Conservation (phyloP, 2,329 filamentous ascomycete species). For the Chrysosporium queenslandicum region DNA sequence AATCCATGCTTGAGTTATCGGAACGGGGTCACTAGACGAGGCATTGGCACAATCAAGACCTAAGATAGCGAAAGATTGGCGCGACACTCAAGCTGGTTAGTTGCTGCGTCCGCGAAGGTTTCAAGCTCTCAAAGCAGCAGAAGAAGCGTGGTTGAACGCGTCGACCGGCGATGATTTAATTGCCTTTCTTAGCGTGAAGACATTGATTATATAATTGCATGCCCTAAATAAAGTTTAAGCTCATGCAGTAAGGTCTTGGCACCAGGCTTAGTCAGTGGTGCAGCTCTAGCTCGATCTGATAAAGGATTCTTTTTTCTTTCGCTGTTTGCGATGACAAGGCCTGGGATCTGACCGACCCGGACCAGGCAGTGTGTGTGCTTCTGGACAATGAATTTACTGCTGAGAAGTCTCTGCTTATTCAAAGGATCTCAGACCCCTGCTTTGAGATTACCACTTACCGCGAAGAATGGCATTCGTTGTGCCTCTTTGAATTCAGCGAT, state of each 20-base stretch:
- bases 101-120: background rate
- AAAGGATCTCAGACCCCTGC: background rate
- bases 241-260: background rate
- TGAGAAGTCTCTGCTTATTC: background rate
- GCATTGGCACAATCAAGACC: background rate
- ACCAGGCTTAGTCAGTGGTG: background rate
- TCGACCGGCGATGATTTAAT: background rate
- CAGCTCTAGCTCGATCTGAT: too few species aligned
- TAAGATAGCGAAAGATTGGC: background rate
- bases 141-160: background rate
- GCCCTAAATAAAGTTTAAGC: too few species aligned
- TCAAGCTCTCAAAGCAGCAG: background rate
- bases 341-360: background rate
- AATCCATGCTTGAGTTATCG: conserved; percentile 12
- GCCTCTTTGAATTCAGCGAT: conserved; percentile 60
- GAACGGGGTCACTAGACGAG: background rate
- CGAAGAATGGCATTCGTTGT: conserved; percentile 25
- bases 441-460: background rate
- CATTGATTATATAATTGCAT: background rate
- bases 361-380: background rate
- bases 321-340: background rate
- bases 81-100: background rate
- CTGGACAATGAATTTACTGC: background rate
- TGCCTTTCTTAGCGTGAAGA: background rate
- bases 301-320: background rate